Conservation (phyloP, 495 filamentous ascomycete species). For the Penicillium angulare region DNA sequence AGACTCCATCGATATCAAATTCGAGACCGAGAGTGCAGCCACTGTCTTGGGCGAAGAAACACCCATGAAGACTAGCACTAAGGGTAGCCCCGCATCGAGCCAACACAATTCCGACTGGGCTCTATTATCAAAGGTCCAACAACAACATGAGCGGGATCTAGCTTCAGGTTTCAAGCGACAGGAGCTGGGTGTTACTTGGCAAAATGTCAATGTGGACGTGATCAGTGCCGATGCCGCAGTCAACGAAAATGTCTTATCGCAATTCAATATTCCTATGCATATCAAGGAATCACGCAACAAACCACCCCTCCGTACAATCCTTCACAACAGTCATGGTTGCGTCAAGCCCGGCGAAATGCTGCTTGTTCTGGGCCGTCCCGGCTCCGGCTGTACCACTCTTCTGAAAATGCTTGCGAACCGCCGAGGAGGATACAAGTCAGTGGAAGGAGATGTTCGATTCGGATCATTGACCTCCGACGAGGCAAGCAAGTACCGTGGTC, state of each 20-base stretch:
- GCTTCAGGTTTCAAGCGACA: constrained; percentile 45
- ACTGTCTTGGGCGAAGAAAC: constrained; percentile 28
- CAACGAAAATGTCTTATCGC: constrained; percentile 51
- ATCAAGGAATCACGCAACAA: constrained; percentile 39
- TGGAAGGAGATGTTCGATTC: constrained; percentile 58
- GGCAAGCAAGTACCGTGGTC: constrained; percentile 60
- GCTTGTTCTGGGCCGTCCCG: constrained; percentile 45
- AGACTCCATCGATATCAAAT: constrained; percentile 4
- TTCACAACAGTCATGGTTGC: constrained; percentile 42
- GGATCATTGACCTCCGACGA: constrained; percentile 56
- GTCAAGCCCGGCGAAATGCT: constrained; percentile 56
- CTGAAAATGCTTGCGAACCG: constrained; percentile 67
- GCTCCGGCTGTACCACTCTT: constrained; percentile 45
- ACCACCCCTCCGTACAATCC: constrained; percentile 35
- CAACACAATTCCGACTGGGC: constrained; percentile 38
- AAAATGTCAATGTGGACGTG: constrained; percentile 44
- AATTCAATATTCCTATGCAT: constrained; percentile 53
- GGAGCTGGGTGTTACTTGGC: constrained; percentile 57
- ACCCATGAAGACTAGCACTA: constrained; percentile 6
- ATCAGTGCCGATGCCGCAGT: constrained; percentile 44
- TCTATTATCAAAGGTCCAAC: constrained; percentile 46
- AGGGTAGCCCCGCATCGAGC: constrained; percentile 9
- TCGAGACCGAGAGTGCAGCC: constrained; percentile 33
- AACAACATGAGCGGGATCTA: constrained; percentile 43
- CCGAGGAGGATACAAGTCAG: constrained; percentile 53